Evolutionary conservation across 208 protist genomes (phyloP), one percentile per base, ranked within the genome.

Genomic region (Jaenimonas drosophilae): DNA sequence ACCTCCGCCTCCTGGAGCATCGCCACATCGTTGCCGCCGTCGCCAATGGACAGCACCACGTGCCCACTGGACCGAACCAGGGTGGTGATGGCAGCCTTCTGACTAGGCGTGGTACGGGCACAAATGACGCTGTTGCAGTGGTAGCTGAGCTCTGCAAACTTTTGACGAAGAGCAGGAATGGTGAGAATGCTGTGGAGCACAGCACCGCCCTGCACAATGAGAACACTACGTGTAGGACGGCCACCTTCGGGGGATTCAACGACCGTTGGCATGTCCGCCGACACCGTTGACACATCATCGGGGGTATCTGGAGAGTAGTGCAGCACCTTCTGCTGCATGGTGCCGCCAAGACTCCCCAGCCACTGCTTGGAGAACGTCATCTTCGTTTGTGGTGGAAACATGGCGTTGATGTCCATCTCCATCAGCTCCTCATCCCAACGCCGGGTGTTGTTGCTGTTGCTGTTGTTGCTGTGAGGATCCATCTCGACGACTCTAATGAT

Each of bases 1-100:
- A 98, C 71, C 52, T 95, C 73, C 0, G 91, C 94, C 58, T 91
- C 80, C 53, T 97, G 90, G 32, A 98, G 78, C 95, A 98, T 97
- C 16, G 82, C 65, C 2, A 98, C 91, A 56, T 98, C 93, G 67
- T 97, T 97, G 32, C 89, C 93, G 45, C 95, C 96, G 65, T 98
- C 95, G 21, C 95, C 95, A 65, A 98, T 86, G 14, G 91, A 63
- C n/a, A 98, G 71, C 20, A 86, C 94, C 57, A 92, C 72, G 23
- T 52, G 67, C 25, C 71, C 71, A n/a, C 33, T 26, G 0, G 47
- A 39, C 11, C 76, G 63, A 20, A 93, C 76, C 42, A 96, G 69
- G n/a, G 62, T 40, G 2, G 91, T 85, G 20, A 97, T 48, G 29
- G 59, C 55, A 5, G 92, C 88, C 59, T 98, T 98, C 58, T 98